Evolutionary conservation across 805 yeast species (phyloP).

Genomic region (Candida michaelii): DNA sequence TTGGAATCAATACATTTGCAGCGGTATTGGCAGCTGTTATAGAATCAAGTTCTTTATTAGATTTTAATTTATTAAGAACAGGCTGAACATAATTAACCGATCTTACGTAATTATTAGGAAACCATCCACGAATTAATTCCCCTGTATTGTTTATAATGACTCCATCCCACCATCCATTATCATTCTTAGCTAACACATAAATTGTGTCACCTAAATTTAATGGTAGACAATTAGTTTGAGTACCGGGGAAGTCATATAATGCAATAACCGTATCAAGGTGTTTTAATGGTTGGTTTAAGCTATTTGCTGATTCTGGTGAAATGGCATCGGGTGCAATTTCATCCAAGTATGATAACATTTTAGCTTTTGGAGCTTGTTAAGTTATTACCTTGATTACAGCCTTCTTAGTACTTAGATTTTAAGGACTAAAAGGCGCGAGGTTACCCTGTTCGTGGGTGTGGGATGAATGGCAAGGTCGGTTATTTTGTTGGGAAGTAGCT

Average conservation of each 20-base stretch:
- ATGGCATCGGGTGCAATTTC: conserved; percentile 44
- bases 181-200: conserved; percentile 63
- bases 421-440: conserved; percentile 1
- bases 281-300: conserved; percentile 25
- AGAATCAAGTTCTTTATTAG: conserved; percentile 41
- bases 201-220: conserved; percentile 66
- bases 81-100: conserved; percentile 45
- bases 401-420: background rate
- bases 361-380: background rate
- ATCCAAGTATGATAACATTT: conserved; percentile 22
- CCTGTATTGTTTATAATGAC: conserved; percentile 38
- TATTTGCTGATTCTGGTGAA: conserved; percentile 23
- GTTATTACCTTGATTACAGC: background rate
- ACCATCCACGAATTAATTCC: conserved; percentile 72
- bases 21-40: conserved; percentile 48
- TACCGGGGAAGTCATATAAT: conserved; percentile 54
- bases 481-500: too few species aligned
- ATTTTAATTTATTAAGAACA: conserved; percentile 35
- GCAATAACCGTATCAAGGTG: conserved; percentile 61
- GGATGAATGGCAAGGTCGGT: too few species aligned
- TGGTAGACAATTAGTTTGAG: conserved; percentile 51
- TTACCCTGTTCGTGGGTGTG: too few species aligned
- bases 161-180: conserved; percentile 90
- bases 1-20: conserved; percentile 45
- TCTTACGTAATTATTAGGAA: conserved; percentile 66